Percentiles rank a stretch among this genome's conserved stretches.
phyloP scores from a whole-genome alignment of 805 yeast genomes.

The Candida arabinofermentans region DNA sequence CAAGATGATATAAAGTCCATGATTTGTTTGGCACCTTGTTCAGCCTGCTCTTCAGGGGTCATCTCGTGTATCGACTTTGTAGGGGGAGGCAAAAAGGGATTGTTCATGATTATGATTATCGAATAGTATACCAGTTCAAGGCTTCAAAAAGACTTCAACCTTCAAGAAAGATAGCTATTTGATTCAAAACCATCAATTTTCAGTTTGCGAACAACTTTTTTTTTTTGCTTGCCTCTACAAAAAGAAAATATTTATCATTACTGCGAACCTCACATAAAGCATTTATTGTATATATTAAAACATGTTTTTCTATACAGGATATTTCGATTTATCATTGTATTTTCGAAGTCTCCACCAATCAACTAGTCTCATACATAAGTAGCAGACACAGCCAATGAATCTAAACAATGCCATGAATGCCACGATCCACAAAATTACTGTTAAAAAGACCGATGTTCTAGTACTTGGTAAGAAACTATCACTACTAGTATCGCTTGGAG shows the following conservation, averaged over 20 bases:
- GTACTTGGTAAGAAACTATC: constrained; percentile 28
- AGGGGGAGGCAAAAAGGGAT: constrained; percentile 38
- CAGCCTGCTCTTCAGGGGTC: constrained; percentile 92
- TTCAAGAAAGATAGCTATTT: too few species aligned
- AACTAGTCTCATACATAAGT: constrained; percentile 36
- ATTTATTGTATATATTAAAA: too few species aligned
- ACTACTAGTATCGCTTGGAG: constrained; percentile 29
- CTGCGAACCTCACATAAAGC: too few species aligned
- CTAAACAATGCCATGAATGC: constrained; percentile 86
- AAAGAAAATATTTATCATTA: neutral
- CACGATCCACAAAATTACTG: constrained; percentile 88
- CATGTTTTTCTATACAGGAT: constrained; percentile 5
- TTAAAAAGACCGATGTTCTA: constrained; percentile 64
- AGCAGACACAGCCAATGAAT: constrained; percentile 68
- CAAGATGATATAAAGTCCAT: constrained; percentile 85
- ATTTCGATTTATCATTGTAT: constrained; percentile 8
- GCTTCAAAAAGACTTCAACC: neutral
- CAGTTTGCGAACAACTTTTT: neutral
- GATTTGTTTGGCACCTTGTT: constrained; percentile 81
- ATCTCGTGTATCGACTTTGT: constrained; percentile 58
- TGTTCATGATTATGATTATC: constrained; percentile 22
- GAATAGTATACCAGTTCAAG: too few species aligned
- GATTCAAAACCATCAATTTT: too few species aligned
- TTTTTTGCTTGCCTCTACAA: neutral
- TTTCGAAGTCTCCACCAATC: constrained; percentile 16